A percentile compares a stretch with the other conserved stretches of the same genome.
These are phyloP conservation scores for Aurifilum marmelostoma DNA, from an alignment of 2,329 filamentous ascomycete genomes.

Conservation along the genomic window DNA sequence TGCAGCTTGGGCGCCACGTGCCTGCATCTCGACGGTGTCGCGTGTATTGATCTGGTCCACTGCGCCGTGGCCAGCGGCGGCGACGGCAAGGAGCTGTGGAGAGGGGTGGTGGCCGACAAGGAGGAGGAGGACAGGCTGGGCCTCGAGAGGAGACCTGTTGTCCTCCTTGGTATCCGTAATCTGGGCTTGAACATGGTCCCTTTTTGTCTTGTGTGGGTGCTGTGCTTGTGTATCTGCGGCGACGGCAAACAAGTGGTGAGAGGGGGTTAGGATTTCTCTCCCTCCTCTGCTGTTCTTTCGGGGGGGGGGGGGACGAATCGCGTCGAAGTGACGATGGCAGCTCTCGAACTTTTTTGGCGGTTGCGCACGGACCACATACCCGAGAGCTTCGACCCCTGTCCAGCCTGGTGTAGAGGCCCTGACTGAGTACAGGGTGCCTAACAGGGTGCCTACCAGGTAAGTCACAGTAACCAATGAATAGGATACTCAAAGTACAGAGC, in stretches of 20 bases:
- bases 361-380: constrained; percentile 10
- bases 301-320: too few species aligned
- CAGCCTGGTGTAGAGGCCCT: too few species aligned
- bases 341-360: constrained; percentile 16
- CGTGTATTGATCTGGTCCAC: constrained; percentile 34
- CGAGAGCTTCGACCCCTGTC: neutral
- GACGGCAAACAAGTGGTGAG: neutral
- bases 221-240: constrained; percentile 22
- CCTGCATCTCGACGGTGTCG: constrained; percentile 20
- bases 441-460: too few species aligned
- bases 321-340: neutral
- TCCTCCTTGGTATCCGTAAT: constrained; percentile 54
- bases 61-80: constrained; percentile 37
- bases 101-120: constrained; percentile 7
- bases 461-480: too few species aligned
- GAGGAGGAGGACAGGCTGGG: constrained; percentile 1
- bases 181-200: constrained; percentile 59
- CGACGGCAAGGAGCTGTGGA: constrained; percentile 10
- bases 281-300: too few species aligned
- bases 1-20: constrained; percentile 53
- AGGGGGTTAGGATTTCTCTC: neutral
- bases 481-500: too few species aligned
- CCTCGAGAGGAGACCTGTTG: constrained; percentile 11
- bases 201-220: neutral
- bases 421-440: too few species aligned